Base-by-base conservation (phyloP, 164 flowering plant species). In the Hamamelis virginiana region DNA sequence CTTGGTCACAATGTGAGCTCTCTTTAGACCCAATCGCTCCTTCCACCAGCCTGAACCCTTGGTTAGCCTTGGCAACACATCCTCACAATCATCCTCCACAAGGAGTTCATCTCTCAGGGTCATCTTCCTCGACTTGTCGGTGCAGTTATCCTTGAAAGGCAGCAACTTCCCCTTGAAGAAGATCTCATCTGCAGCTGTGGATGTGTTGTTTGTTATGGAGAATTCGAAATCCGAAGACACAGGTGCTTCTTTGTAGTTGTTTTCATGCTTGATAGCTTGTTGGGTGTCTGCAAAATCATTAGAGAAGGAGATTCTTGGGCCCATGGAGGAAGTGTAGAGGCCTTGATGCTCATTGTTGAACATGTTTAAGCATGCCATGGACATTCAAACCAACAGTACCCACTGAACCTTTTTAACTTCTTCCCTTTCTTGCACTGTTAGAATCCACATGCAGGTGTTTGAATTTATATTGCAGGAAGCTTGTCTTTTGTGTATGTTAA, bases 141-240 rank as follows among this genome's bases (percentile, higher is more conserved):
- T 64, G 65, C 67, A 59, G 27, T 79, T 74, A 16, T 80, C 86
- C 80, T 83, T 89, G 69, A 78, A 70, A 3, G 95, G 95, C 53
- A 92, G 44, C 75, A 91, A 65, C 77, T 74, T 75, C 0, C 95
- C 95, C 75, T 88, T 80, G 77, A 50, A 87, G 80, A 92, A 82
- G 56, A 90, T 72, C 52, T 92, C 87, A 68, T 92, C 97, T 11
- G 95, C 95, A 33, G 87, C 59, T 9, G 79, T 85, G 86, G 87
- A 83, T 52, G 68, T 23, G 77, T 75, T 55, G 73, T 80, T 82
- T 18, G 74, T 63, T 12, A 83, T 86, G 8, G 88, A 80, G 77
- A 92, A 92, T 60, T 83, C 93, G 66, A 92, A 92, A 57, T 90
- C 91, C 1, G 91, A 80, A 1, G 95, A 83, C 2, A 75, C 91